Conservation (phyloP, 148 eudicot genomes). For the Nepenthes gracilis region DNA sequence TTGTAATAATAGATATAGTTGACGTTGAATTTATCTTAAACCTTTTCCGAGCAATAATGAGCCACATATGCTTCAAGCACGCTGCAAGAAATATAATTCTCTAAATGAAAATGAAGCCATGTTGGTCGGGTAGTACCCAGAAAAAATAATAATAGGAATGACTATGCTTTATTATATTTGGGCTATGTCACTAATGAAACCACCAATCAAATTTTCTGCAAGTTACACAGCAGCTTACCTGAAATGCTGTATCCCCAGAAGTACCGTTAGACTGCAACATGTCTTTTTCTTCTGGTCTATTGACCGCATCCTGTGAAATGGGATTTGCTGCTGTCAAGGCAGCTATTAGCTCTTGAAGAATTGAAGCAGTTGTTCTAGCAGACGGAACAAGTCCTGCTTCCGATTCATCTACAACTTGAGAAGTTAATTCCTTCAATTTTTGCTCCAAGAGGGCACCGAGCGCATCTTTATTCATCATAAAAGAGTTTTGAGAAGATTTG, state of each 20-base stretch:
- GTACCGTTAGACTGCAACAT: conserved; percentile 8
- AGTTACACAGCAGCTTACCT: conserved; percentile 18
- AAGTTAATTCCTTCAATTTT: conserved; percentile 63
- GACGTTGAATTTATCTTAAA: no score
- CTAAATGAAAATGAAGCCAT: no score
- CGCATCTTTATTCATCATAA: conserved; percentile 42
- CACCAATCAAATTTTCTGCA: neutral
- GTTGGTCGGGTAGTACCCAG: no score
- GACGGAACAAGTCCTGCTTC: conserved; percentile 27
- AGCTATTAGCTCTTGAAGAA: conserved; percentile 84
- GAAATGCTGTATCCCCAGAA: conserved; percentile 8
- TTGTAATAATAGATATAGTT: no score
- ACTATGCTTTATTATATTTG: neutral
- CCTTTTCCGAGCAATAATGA: no score
- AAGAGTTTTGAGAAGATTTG: conserved; percentile 19
- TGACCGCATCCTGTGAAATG: conserved; percentile 13
- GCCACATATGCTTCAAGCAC: no score
- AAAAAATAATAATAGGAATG: neutral
- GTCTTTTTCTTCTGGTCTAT: conserved; percentile 12
- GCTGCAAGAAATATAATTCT: no score
- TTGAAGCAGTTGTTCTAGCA: conserved; percentile 54
- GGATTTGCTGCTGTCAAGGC: conserved; percentile 61
- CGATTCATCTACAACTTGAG: conserved; percentile 60
- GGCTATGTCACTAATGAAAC: neutral
- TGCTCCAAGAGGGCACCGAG: conserved; percentile 63